phyloP scores from a whole-genome alignment of 441 rosid species.

The Erodium texanum region DNA sequence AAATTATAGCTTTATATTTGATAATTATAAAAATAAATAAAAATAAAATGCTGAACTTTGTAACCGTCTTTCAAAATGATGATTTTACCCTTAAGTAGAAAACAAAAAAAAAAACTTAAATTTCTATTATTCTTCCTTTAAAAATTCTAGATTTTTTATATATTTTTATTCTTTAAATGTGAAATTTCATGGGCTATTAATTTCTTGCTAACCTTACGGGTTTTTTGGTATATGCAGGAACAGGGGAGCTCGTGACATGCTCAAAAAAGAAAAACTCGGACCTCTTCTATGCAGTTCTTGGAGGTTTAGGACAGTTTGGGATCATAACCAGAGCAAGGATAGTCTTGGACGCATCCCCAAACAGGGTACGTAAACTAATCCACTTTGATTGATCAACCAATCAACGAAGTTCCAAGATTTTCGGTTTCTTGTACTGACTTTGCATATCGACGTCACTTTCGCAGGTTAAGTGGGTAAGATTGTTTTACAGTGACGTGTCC shows the following conservation, averaged over 20 bases:
- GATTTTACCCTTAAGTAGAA: too few species aligned
- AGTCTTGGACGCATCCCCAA: conserved; percentile 55
- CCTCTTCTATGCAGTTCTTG: conserved; percentile 68
- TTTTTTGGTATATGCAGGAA: conserved; percentile 35
- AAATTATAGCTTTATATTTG: too few species aligned
- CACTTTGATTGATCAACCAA: not conserved
- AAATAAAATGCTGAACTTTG: too few species aligned
- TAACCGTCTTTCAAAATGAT: too few species aligned
- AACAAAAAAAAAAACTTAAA: too few species aligned
- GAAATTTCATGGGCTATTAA: too few species aligned
- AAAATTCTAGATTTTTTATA: too few species aligned
- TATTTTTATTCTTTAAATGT: too few species aligned
- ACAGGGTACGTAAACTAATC: conserved; percentile 35
- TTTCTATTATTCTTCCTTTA: too few species aligned
- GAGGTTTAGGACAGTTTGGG: conserved; percentile 80
- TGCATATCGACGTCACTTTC: not conserved
- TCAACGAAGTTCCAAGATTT: not conserved
- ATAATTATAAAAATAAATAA: too few species aligned
- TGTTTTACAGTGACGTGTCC: conserved; percentile 72
- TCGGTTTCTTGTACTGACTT: too few species aligned
- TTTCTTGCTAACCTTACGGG: too few species aligned
- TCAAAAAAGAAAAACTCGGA: conserved; percentile 48
- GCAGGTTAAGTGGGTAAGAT: conserved; percentile 75
- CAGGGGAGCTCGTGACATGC: conserved; percentile 60
- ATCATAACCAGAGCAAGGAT: conserved; percentile 82